phyloP scores from a whole-genome alignment of 257 asterid species.

The Ilex aquifolium region DNA sequence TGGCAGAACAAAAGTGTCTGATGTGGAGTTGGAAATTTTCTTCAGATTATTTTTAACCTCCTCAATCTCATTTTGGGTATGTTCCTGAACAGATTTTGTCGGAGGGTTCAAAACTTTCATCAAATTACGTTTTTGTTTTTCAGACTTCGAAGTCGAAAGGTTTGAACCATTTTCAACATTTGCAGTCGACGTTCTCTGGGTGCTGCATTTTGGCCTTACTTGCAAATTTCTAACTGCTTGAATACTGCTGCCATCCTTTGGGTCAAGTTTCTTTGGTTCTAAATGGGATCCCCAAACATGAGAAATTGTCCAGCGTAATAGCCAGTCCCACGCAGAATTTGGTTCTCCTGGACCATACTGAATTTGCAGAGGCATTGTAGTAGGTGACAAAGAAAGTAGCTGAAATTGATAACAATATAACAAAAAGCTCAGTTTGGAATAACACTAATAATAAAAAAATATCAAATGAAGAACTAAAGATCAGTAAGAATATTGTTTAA shows the following conservation, averaged over 20 bases:
- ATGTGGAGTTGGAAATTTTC: conserved; percentile 23
- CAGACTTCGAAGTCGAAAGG: not conserved
- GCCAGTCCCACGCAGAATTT: conserved; percentile 55
- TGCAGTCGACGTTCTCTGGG: conserved; percentile 18
- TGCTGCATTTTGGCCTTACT: conserved; percentile 20
- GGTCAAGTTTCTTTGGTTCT: conserved; percentile 14
- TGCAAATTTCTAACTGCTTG: not conserved
- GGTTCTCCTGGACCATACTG: conserved; percentile 41
- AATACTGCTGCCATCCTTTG: conserved; percentile 2
- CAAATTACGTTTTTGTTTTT: not conserved
- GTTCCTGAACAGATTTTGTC: too few species aligned
- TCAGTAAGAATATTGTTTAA: too few species aligned
- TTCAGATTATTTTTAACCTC: conserved; percentile 27
- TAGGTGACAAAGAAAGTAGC: conserved; percentile 43
- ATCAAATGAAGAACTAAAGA: not conserved
- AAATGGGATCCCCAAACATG: conserved; percentile 32
- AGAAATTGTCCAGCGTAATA: conserved; percentile 50
- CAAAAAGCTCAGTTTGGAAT: too few species aligned
- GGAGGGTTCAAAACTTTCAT: too few species aligned
- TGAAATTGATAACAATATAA: conserved; percentile 11
- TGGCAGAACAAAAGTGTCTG: conserved; percentile 11
- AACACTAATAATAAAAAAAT: too few species aligned
- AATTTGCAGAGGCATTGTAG: conserved; percentile 36
- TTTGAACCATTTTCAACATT: conserved; percentile 13
- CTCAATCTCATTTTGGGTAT: conserved; percentile 23